Conservation (phyloP, 202 grass and related monocot species). For the Setaria viridis region DNA sequence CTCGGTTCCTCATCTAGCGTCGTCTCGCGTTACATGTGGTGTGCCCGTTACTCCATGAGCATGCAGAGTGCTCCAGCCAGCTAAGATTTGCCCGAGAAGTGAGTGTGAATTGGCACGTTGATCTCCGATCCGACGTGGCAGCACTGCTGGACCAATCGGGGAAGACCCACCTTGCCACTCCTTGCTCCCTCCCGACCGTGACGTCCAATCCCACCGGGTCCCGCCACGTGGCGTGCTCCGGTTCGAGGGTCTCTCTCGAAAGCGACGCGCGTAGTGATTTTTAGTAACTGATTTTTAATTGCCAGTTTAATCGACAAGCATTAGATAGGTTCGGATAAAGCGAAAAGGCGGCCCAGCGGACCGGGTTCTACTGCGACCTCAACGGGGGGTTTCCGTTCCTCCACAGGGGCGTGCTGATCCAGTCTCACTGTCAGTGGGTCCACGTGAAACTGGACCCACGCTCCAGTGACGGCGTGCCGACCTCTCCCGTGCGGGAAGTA, state of each 20-base stretch:
- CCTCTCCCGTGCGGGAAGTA: slow-evolving; percentile 17
- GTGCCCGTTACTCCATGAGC: too few relatives aligned
- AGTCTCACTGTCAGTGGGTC: not conserved
- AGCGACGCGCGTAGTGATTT: not conserved
- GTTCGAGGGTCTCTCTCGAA: not conserved
- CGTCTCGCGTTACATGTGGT: not conserved
- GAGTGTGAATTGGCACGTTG: slow-evolving; percentile 7
- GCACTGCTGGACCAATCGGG: not conserved
- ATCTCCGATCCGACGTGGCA: slow-evolving; percentile 19
- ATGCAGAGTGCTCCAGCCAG: not conserved
- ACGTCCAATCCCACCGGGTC: not conserved
- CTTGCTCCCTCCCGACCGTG: not conserved
- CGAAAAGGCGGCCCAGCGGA: not conserved
- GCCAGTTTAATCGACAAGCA: slow-evolving; percentile 9
- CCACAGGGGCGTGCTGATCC: not conserved
- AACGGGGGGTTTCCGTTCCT: not conserved
- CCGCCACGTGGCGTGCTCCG: not conserved
- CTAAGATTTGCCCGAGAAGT: not conserved
- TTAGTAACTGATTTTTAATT: not conserved
- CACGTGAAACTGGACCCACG: accelerated
- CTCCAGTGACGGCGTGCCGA: not conserved
- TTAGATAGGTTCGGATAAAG: slow-evolving; percentile 41
- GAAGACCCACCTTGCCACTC: not conserved
- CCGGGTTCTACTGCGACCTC: not conserved
- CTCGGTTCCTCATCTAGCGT: not conserved